These are phyloP conservation scores for Aureobasidium leucospermi DNA, from an alignment of 2,329 filamentous ascomycete genomes.

Conservation along the genomic window DNA sequence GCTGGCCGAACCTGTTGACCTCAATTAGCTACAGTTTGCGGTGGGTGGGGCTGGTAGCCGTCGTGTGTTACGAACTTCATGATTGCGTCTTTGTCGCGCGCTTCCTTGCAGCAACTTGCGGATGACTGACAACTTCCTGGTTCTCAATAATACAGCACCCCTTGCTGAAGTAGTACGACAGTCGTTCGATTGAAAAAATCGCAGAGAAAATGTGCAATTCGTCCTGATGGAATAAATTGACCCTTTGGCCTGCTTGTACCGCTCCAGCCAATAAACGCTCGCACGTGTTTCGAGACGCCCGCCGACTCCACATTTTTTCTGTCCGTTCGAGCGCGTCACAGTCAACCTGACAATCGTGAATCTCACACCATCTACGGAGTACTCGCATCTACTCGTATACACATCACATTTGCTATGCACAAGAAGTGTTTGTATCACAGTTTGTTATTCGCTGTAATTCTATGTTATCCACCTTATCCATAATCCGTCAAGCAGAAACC, in stretches of 20 bases:
- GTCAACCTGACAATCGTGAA: background rate
- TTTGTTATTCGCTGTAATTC: background rate
- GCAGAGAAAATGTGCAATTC: slow-evolving; percentile 1
- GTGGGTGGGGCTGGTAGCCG: background rate
- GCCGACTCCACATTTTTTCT: background rate
- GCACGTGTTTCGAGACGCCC: background rate
- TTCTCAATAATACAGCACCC: background rate
- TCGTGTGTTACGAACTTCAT: slow-evolving; percentile 11
- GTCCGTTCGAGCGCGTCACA: background rate
- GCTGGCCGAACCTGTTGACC: slow-evolving; percentile 72
- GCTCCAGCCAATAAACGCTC: slow-evolving; percentile 1
- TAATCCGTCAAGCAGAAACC: slow-evolving; percentile 8
- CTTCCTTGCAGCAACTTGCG: slow-evolving; percentile 8
- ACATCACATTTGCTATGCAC: background rate
- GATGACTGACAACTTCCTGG: background rate
- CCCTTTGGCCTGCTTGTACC: background rate
- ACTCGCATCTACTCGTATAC: background rate
- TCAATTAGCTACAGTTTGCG: background rate
- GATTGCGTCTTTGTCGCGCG: background rate
- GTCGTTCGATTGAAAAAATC: background rate
- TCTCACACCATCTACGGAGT: too few species aligned
- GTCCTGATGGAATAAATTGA: background rate
- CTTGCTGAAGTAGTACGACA: background rate
- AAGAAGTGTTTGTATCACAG: background rate
- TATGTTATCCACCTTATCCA: background rate